phyloP scores from a whole-genome alignment of 768 basidiomycete genomes.

The Phanerodontia chrysosporium region DNA sequence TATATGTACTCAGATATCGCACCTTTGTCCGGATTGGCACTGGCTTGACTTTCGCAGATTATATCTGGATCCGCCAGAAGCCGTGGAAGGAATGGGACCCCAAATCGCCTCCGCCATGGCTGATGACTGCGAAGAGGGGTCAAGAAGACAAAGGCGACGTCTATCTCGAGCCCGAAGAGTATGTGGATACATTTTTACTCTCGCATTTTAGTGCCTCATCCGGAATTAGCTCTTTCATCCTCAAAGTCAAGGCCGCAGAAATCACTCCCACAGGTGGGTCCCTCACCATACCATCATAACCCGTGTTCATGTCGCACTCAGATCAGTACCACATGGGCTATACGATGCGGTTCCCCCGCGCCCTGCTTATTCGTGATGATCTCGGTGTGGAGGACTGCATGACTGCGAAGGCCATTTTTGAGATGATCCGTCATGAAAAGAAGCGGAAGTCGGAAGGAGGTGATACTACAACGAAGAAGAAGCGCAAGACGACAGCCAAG shows the following conservation, averaged over 20 bases:
- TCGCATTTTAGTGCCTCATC: no score
- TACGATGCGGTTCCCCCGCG: slow-evolving; percentile 94
- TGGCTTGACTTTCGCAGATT: slow-evolving; percentile 83
- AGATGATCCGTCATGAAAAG: slow-evolving; percentile 55
- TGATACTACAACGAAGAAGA: slow-evolving; percentile 46
- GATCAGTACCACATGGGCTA: slow-evolving; percentile 82
- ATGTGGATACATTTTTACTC: no score
- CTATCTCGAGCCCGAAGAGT: slow-evolving; percentile 90
- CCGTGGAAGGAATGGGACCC: slow-evolving; percentile 83
- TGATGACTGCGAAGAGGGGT: slow-evolving; percentile 52
- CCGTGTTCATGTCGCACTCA: slow-evolving; percentile 22
- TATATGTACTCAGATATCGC: slow-evolving; percentile 54
- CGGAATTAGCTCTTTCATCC: slow-evolving; percentile 91
- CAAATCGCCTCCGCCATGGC: slow-evolving; percentile 67
- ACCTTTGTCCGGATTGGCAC: slow-evolving; percentile 89
- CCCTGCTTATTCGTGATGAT: slow-evolving; percentile 75
- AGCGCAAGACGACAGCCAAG: slow-evolving; percentile 48
- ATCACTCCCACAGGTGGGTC: slow-evolving; percentile 66
- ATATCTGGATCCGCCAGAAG: slow-evolving; percentile 75
- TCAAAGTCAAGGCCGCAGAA: slow-evolving; percentile 93
- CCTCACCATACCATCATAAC: background rate
- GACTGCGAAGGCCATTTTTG: slow-evolving; percentile 59
- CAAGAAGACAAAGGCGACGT: slow-evolving; percentile 86
- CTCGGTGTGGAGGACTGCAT: slow-evolving; percentile 68
- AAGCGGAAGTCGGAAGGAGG: slow-evolving; percentile 72